These are phyloP conservation scores for Leccinum disarticulatum DNA, from an alignment of 768 basidiomycete species.

Conservation along the genomic window DNA sequence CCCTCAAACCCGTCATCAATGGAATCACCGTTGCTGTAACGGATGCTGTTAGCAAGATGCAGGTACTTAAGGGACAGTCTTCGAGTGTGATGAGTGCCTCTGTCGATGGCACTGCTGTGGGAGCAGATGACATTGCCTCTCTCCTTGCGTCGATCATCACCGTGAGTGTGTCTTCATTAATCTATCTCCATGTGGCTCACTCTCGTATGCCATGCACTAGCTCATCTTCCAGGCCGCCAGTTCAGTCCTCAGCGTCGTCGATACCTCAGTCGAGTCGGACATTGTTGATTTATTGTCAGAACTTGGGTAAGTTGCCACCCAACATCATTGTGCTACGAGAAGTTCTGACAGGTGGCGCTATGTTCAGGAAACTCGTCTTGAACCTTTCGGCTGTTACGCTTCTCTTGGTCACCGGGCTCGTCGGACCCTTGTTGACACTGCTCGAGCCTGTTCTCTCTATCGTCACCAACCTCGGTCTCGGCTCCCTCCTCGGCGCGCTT, in stretches of 20 bases:
- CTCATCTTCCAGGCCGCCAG: constrained; percentile 7
- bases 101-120: constrained; percentile 1
- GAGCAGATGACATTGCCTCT: constrained; percentile 3
- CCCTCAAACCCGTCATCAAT: constrained; percentile 5
- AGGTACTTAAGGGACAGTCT: constrained; percentile 7
- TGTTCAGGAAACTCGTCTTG: constrained; percentile 1
- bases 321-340: neutral
- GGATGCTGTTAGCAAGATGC: constrained; percentile 3
- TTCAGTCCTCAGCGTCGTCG: constrained; percentile 11
- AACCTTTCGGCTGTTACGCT: constrained; percentile 1
- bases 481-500: neutral
- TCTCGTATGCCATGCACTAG: neutral
- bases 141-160: constrained; percentile 1
- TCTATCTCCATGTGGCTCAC: too few species aligned
- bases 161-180: constrained; percentile 5
- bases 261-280: neutral
- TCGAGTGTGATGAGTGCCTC: constrained; percentile 1
- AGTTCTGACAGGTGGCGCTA: neutral
- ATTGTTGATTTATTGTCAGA: neutral
- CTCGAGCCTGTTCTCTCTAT: constrained; percentile 11
- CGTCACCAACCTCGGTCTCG: constrained; percentile 7
- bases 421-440: neutral
- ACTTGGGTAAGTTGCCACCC: constrained; percentile 4
- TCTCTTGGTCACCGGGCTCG: constrained; percentile 8
- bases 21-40: constrained; percentile 9